A percentile compares a stretch with the other conserved stretches of the same genome.
These are phyloP conservation scores for Candida glucosophila DNA, from an alignment of 1,139 yeast species.

Conservation along the genomic window DNA sequence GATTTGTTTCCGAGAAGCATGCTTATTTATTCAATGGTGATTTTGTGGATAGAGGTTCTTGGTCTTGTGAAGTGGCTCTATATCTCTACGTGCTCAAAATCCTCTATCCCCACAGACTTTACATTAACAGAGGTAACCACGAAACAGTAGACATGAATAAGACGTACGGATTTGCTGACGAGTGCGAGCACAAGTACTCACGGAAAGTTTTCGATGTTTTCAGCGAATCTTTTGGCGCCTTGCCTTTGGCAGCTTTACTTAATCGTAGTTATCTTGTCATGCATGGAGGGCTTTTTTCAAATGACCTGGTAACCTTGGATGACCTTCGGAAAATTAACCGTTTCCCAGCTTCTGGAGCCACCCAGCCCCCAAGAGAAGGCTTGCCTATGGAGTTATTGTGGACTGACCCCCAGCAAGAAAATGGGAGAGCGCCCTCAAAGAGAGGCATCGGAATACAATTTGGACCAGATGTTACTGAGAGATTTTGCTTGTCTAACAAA, in stretches of 20 bases:
- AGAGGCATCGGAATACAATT: conserved; percentile 95
- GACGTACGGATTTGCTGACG: conserved; percentile 94
- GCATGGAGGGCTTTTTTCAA: conserved; percentile 93
- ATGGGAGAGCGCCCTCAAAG: conserved; percentile 82
- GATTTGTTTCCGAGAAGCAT: conserved; percentile 60
- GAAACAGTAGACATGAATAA: conserved; percentile 96
- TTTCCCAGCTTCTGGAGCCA: conserved; percentile 43
- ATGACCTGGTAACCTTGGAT: conserved; percentile 59
- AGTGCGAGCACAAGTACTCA: conserved; percentile 83
- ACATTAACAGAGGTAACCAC: conserved; percentile 89
- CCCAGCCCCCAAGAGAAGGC: conserved; percentile 88
- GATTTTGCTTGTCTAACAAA: conserved; percentile 64
- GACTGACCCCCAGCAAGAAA: conserved; percentile 86
- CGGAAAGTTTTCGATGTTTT: conserved; percentile 79
- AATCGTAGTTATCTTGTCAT: conserved; percentile 73
- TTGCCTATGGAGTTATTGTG: conserved; percentile 93
- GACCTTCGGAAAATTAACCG: conserved; percentile 71
- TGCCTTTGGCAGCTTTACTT: conserved; percentile 81
- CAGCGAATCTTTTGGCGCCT: conserved; percentile 75
- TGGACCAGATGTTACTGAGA: conserved; percentile 88
- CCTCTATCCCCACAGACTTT: conserved; percentile 64
- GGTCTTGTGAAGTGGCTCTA: conserved; percentile 96
- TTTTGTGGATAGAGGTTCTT: conserved; percentile 95
- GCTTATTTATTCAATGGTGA: conserved; percentile 90
- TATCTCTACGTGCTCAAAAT: conserved; percentile 72